A percentile compares a stretch with the other conserved stretches of the same genome.
These are phyloP conservation scores for Penicillium thymicola DNA, from an alignment of 2,329 filamentous ascomycete genomes.

Conservation along the genomic window DNA sequence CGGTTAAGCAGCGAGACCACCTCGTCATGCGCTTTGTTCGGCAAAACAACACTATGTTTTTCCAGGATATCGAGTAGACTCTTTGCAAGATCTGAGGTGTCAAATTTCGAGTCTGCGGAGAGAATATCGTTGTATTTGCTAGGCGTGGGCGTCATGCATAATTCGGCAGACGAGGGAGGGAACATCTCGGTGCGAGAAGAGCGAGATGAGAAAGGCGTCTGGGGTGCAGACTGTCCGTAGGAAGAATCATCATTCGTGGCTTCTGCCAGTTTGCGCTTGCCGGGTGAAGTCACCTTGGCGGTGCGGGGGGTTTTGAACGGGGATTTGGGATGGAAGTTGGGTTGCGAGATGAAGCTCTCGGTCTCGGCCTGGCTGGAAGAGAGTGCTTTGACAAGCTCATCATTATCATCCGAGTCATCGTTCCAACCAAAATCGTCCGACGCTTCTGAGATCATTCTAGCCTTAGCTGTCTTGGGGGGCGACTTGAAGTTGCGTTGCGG, in stretches of 20 bases:
- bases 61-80: constrained; percentile 35
- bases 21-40: constrained; percentile 34
- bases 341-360: constrained; percentile 24
- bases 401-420: constrained; percentile 34
- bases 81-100: constrained; percentile 21
- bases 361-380: constrained; percentile 12
- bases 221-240: neutral
- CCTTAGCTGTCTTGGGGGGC: constrained; percentile 28
- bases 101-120: constrained; percentile 15
- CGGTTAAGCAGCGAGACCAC: constrained; percentile 49
- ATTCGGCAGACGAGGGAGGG: constrained; percentile 27
- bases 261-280: constrained; percentile 37
- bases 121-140: constrained; percentile 30
- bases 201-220: constrained; percentile 14
- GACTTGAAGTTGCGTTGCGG: constrained; percentile 13
- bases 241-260: constrained; percentile 12
- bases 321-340: constrained; percentile 33
- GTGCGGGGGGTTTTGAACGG: constrained; percentile 39
- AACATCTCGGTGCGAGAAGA: constrained; percentile 5
- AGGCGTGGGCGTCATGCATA: constrained; percentile 35
- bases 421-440: constrained; percentile 41
- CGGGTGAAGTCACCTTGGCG: constrained; percentile 31
- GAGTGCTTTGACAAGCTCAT: constrained; percentile 16
- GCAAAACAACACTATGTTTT: constrained; percentile 32
- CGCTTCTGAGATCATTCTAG: constrained; percentile 32